phyloP scores from a whole-genome alignment of 306 rosid species.

The Pterocarpus santalinus region DNA sequence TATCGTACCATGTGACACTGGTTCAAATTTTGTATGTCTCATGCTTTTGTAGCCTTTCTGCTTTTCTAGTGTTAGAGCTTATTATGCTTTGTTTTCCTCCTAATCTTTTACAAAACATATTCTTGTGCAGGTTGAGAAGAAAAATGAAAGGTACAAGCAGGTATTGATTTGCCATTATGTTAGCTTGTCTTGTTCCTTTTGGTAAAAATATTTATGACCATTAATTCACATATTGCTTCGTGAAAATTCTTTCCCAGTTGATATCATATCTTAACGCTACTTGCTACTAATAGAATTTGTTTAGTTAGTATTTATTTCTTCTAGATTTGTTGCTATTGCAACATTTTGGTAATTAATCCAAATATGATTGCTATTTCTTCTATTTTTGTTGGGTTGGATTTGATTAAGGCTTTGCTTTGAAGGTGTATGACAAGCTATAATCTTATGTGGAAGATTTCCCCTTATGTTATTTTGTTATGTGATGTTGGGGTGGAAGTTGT shows the following conservation, averaged over 20 bases:
- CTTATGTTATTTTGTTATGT: no score
- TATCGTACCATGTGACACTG: background rate
- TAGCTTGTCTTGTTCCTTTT: constrained; percentile 16
- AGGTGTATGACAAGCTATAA: no score
- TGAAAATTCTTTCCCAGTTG: constrained; percentile 28
- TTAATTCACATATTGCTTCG: constrained; percentile 16
- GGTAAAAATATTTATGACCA: constrained; percentile 1
- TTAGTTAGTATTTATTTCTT: no score
- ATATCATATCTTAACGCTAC: background rate
- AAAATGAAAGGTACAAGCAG: constrained; percentile 81
- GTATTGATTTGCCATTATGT: constrained; percentile 54
- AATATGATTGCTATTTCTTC: no score
- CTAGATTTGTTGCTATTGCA: background rate
- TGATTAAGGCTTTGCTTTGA: no score
- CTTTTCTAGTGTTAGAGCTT: constrained; percentile 8
- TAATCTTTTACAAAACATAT: constrained; percentile 34
- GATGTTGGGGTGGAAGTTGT: no score
- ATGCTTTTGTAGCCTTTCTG: background rate
- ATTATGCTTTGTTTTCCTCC: background rate
- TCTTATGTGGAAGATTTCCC: no score
- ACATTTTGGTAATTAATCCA: constrained; percentile 21
- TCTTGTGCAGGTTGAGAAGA: constrained; percentile 73
- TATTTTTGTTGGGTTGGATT: no score
- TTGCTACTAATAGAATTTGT: background rate
- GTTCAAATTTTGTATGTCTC: constrained; percentile 14